Conservation (phyloP, 116 monocot species). For the Iris pallida region DNA sequence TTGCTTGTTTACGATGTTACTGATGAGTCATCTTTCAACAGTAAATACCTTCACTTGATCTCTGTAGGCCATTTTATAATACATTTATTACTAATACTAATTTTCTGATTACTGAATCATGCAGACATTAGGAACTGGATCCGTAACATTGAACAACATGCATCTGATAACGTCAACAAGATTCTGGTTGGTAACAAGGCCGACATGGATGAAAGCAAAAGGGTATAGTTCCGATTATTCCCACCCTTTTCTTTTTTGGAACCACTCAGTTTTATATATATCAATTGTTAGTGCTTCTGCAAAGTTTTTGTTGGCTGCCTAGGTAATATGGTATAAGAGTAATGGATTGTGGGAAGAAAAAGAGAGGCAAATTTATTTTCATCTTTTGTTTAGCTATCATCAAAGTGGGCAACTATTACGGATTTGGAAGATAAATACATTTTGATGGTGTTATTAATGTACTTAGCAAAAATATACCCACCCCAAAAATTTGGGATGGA, state of each 20-base stretch:
- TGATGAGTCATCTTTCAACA: constrained; percentile 88
- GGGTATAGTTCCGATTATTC: constrained; percentile 28
- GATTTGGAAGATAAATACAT: too few species aligned
- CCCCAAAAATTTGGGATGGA: too few species aligned
- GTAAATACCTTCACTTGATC: constrained; percentile 30
- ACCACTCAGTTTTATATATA: neutral
- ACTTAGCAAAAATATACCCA: too few species aligned
- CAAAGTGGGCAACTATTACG: too few species aligned
- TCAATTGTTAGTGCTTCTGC: neutral
- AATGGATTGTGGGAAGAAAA: too few species aligned
- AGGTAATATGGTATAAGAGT: too few species aligned
- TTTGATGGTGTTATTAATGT: too few species aligned
- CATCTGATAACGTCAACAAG: constrained; percentile 90
- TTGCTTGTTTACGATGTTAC: constrained; percentile 94
- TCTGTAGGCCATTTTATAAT: neutral
- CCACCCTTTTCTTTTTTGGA: neutral
- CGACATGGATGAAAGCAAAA: constrained; percentile 96
- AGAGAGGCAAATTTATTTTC: too few species aligned
- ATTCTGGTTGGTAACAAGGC: constrained; percentile 94
- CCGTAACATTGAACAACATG: constrained; percentile 88
- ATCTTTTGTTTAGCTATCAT: too few species aligned
- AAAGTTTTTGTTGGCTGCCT: neutral
- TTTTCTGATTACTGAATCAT: constrained; percentile 5
- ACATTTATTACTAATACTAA: neutral
- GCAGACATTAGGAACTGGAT: constrained; percentile 96